Evolutionary conservation across 1,284 basidiomycete genomes (phyloP), one percentile per base, ranked within the genome.

Genomic region (Pascua guehoae): DNA sequence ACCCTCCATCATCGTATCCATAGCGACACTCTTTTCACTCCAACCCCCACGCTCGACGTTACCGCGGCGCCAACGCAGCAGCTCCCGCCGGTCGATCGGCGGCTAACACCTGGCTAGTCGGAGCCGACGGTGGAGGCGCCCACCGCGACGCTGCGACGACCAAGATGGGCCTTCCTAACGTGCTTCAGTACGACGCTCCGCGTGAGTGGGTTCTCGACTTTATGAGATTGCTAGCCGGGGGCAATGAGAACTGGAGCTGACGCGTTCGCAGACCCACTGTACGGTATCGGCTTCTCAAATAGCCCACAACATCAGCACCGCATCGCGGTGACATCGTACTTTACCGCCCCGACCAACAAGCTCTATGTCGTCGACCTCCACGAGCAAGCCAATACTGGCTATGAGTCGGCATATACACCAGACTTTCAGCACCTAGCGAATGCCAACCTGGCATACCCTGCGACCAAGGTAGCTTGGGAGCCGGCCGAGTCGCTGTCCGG

Each of bases 401-500:
- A 56, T 51, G 45, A 24, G 12, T 57, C 56, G 45, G 56, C 58
- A 41, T 58, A 58, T 12, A 47, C 32, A 18, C 36, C 56, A 9
- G 66, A 72, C 52, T 72, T 72, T 43, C 57, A 57, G 3, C 66
- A 69, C 24, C 57, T 76, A 15, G 71, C 75, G 0, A 59, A 54
- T 3, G 64, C 63, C 10, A 65, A 63, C 40, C 61, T 76, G 8
- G 49, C 63, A 1, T 74, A 72, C 49, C 77, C 77, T 15, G 70
- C 76, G 40, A 78, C 77, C 8, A 74, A 76, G 60, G 69, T 78
- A 17, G 75, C 66, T 1, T 79, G 74, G 73, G 75, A 78, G 57
- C 76, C 76, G 5, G 47, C 53, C 24, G 64, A 68, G 47, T 66
- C 66, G n/a, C 51, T 68, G 14, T 53, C 62, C 7, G 64, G 61